A percentile compares a stretch with the other conserved stretches of the same genome.
These are phyloP conservation scores for Chrysoporthe cubensis DNA, from an alignment of 2,329 filamentous ascomycete species.

Conservation along the genomic window DNA sequence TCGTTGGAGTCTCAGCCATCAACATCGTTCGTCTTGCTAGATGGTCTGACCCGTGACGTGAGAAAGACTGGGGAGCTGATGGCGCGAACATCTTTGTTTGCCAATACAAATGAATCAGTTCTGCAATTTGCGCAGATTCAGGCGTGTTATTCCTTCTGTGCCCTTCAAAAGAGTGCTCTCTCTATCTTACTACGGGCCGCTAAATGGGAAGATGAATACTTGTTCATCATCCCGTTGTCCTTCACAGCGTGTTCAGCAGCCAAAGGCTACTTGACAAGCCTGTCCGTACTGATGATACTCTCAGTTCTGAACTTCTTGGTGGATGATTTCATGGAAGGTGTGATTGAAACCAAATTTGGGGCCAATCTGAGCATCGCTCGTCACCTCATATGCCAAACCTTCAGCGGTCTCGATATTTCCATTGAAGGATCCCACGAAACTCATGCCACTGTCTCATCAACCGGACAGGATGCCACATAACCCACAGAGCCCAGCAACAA, in stretches of 20 bases:
- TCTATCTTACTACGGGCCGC: background rate
- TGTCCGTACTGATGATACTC: constrained; percentile 22
- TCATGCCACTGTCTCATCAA: too few species aligned
- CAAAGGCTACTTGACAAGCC: background rate
- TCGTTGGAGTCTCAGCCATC: background rate
- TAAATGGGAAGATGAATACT: background rate
- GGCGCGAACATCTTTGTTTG: background rate
- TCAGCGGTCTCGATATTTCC: background rate
- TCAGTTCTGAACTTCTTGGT: constrained; percentile 26
- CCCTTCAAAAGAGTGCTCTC: background rate
- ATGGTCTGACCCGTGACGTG: background rate
- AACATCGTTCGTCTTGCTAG: background rate
- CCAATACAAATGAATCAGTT: background rate
- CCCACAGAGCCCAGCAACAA: background rate
- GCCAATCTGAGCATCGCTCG: background rate
- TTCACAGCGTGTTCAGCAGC: constrained; percentile 7
- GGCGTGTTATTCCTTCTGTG: background rate
- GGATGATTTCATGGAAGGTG: constrained; percentile 28
- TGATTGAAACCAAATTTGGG: background rate
- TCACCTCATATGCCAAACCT: background rate
- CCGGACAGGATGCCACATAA: background rate
- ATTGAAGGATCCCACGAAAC: background rate
- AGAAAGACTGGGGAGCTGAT: background rate
- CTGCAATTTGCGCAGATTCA: constrained; percentile 4
- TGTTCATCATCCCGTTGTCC: background rate